Base-by-base conservation (phyloP, 2,329 filamentous ascomycete genomes). In the Aurifilum marmelostoma region DNA sequence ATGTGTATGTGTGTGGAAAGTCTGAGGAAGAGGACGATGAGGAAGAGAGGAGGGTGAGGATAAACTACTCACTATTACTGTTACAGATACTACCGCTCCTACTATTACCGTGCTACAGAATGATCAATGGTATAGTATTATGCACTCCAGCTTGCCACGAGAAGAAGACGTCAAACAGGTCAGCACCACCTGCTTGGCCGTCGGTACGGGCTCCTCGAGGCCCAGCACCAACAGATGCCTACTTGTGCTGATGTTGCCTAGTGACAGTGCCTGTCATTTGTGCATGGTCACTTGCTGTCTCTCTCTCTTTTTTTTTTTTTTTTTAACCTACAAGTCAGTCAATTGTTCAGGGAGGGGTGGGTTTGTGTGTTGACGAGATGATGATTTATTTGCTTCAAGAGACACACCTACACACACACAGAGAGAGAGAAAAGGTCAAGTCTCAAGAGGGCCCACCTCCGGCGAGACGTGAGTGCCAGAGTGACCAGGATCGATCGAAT, bases 401-500 rank as follows among this genome's bases (percentile, higher is more conserved):
- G n/a, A n/a, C n/a, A n/a, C n/a, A n/a, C n/a, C n/a, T n/a, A n/a
- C n/a, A n/a, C n/a, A n/a, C n/a, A n/a, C n/a, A n/a, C n/a, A n/a
- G n/a, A n/a, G n/a, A n/a, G n/a, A n/a, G n/a, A n/a, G 12, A 59
- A 34, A n/a, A 37, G 29, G 32, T 29, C 32, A 59, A n/a, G 56
- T 59, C 16, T 37, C 56, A 24, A 59, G 52, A 56, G 27, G 56
- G 32, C 52, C 52, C 52, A 37, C 32, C 56, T 32, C 32, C 56
- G 18, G 54, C 54, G 21, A 59, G 56, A 59, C 29, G 29, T n/a
- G 32, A 59, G 18, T 59, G 18, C 14, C 24, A 56, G n/a, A 37
- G 56, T 59, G 32, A 59, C 56, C 37, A 59, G 56, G 56, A 37
- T 59, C 32, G 29, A 24, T n/a, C 16, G 29, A 59, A 59, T 59